Evolutionary conservation across 1,284 basidiomycete genomes (phyloP).

Genomic region (Wolfiporia cocos): DNA sequence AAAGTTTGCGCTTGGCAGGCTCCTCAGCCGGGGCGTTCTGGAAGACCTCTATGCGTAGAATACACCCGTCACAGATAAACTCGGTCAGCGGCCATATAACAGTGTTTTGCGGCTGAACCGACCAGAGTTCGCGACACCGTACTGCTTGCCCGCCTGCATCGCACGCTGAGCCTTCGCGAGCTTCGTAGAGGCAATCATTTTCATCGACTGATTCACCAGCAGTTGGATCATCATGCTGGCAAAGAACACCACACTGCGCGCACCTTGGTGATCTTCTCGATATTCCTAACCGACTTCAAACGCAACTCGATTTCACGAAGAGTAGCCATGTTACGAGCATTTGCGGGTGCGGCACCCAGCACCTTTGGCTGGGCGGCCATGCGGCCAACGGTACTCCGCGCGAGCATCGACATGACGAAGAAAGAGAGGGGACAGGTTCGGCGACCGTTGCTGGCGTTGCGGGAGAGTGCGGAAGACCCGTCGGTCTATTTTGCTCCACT

Average conservation of each 20-base stretch:
- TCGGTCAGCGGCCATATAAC: no score
- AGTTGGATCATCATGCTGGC: background rate
- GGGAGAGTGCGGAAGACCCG: slow-evolving; percentile 16
- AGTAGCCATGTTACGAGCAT: slow-evolving; percentile 90
- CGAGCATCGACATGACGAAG: slow-evolving; percentile 37
- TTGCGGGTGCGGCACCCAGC: slow-evolving; percentile 54
- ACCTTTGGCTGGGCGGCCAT: slow-evolving; percentile 49
- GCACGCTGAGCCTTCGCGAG: slow-evolving; percentile 93
- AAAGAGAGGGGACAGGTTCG: slow-evolving; percentile 18
- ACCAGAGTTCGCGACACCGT: slow-evolving; percentile 94
- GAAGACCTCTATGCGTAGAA: slow-evolving; percentile 69
- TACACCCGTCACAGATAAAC: no score
- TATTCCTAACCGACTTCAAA: slow-evolving; percentile 96
- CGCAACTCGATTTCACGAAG: slow-evolving; percentile 96
- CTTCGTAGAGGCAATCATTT: slow-evolving; percentile 99
- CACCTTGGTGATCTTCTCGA: slow-evolving; percentile 99
- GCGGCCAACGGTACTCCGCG: slow-evolving; percentile 66
- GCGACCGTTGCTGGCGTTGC: slow-evolving; percentile 9
- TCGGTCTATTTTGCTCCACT: no score
- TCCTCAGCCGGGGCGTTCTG: slow-evolving; percentile 62
- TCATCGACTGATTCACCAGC: slow-evolving; percentile 77
- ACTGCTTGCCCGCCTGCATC: slow-evolving; percentile 91
- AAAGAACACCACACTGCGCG: slow-evolving; percentile 20
- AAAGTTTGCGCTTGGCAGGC: slow-evolving; percentile 70
- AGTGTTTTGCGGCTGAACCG: slow-evolving; percentile 25